phyloP scores from a whole-genome alignment of 1,284 basidiomycete species.

The Butyriboletus appendiculatus region DNA sequence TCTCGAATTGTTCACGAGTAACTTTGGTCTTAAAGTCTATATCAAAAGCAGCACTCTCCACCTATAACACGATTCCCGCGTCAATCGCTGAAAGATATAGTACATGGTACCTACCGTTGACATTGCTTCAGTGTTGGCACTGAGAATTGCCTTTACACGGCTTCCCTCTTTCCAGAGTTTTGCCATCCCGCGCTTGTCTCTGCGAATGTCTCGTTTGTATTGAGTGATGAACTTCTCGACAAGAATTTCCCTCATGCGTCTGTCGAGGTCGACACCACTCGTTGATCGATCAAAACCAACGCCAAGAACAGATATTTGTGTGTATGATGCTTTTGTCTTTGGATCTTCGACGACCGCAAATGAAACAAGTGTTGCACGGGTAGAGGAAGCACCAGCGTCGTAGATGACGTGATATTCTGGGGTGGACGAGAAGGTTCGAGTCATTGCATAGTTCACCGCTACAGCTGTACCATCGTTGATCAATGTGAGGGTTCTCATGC shows the following conservation, averaged over 20 bases:
- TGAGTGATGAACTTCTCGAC: slow-evolving; percentile 74
- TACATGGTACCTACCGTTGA: slow-evolving; percentile 55
- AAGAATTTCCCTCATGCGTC: slow-evolving; percentile 82
- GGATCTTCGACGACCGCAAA: slow-evolving; percentile 62
- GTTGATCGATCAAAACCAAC: slow-evolving; percentile 80
- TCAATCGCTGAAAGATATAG: neutral
- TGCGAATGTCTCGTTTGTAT: slow-evolving; percentile 61
- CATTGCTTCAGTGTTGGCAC: slow-evolving; percentile 85
- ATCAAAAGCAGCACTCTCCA: slow-evolving; percentile 90
- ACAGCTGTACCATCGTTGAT: slow-evolving; percentile 94
- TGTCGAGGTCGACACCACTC: slow-evolving; percentile 85
- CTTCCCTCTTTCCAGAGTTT: slow-evolving; percentile 94
- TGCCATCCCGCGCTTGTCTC: slow-evolving; percentile 86
- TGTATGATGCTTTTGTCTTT: slow-evolving; percentile 57
- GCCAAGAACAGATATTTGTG: slow-evolving; percentile 75
- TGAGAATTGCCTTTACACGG: slow-evolving; percentile 90
- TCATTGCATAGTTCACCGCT: slow-evolving; percentile 97
- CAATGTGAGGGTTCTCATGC: slow-evolving; percentile 80
- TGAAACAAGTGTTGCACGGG: slow-evolving; percentile 84
- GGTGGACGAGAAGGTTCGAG: slow-evolving; percentile 73
- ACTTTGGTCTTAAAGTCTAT: slow-evolving; percentile 87
- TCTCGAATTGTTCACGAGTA: slow-evolving; percentile 79
- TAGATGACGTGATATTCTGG: slow-evolving; percentile 92
- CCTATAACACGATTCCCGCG: slow-evolving; percentile 39
- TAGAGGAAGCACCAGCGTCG: slow-evolving; percentile 89